Evolutionary conservation across 495 filamentous ascomycete genomes (phyloP), one percentile per base, ranked within the genome.

Genomic region (Tuber aestivum): DNA sequence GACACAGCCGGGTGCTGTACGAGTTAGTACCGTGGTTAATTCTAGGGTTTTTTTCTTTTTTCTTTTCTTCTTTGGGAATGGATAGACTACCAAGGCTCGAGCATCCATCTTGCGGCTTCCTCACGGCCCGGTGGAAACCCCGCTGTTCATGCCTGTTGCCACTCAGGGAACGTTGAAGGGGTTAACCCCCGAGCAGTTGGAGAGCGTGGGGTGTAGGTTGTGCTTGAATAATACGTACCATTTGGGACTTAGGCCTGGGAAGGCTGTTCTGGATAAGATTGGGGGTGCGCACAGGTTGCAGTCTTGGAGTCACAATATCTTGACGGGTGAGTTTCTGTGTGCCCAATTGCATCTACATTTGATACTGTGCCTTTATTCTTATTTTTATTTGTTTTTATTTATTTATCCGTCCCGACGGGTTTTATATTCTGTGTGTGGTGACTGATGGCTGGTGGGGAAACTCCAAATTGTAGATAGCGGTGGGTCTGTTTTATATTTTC

Each of bases 171-270:
- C 95, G 0, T 86, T 99, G 42, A 99, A 99, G 83, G 95, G 95
- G 41, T 85, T 99, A 73, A 97, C 95, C 41, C 93, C 94, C 3
- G 91, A 95, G 77, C 95, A 99, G 80, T 86, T 99, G 35, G 93
- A 94, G 77, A 87, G 91, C 45, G 95, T 94, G 0, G 91, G 93
- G 69, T 98, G 96, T 81, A 89, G 93, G 78, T 87, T 99, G 21
- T 98, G 94, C 83, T 86, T 98, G 75, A 98, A 98, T 84, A 98
- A 98, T 83, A 97, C 95, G 37, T 98, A 99, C 83, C 95, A 99
- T 85, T 87, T 99, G 21, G 96, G 95, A 27, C 85, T 98, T 70
- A 97, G 97, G 83, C 95, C 95, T 0, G 96, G 95, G 3, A 94
- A 97, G 84, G 91, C 91, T 48, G 90, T 92, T 10, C 86, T 99